These are phyloP conservation scores for Colletotrichum agaves DNA, from an alignment of 2,329 filamentous ascomycete species.

Conservation along the genomic window DNA sequence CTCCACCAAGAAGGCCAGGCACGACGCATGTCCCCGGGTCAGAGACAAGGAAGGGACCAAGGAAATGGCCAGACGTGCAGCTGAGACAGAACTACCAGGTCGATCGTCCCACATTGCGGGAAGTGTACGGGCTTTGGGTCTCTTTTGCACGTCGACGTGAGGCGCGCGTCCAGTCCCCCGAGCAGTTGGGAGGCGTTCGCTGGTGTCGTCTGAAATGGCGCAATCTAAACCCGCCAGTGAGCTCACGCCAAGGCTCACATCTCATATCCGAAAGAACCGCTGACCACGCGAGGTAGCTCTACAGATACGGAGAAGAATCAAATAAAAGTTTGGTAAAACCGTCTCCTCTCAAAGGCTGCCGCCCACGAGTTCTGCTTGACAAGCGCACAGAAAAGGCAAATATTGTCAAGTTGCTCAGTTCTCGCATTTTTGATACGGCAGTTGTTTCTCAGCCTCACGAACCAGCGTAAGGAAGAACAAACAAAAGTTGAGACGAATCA, in stretches of 20 bases:
- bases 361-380: neutral
- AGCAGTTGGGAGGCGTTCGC: neutral
- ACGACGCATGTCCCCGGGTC: constrained; percentile 16
- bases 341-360: neutral
- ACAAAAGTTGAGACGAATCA: constrained; percentile 7
- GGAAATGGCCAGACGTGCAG: neutral
- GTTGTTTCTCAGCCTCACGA: too few species aligned
- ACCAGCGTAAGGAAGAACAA: neutral
- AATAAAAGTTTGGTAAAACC: neutral
- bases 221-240: neutral
- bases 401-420: neutral
- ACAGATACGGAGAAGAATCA: constrained; percentile 15
- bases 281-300: constrained; percentile 27
- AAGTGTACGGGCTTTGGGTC: neutral
- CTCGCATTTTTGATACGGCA: neutral
- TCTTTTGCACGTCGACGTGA: neutral
- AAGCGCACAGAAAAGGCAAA: constrained; percentile 15
- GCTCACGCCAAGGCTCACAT: neutral
- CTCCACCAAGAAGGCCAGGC: constrained; percentile 9
- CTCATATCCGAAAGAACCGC: neutral
- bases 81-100: constrained; percentile 21
- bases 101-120: constrained; percentile 25
- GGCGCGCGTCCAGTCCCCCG: neutral
- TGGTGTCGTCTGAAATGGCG: neutral
- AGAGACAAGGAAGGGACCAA: constrained; percentile 5